phyloP scores from a whole-genome alignment of 139 green algal genomes.

The Haematococcus sp. region DNA sequence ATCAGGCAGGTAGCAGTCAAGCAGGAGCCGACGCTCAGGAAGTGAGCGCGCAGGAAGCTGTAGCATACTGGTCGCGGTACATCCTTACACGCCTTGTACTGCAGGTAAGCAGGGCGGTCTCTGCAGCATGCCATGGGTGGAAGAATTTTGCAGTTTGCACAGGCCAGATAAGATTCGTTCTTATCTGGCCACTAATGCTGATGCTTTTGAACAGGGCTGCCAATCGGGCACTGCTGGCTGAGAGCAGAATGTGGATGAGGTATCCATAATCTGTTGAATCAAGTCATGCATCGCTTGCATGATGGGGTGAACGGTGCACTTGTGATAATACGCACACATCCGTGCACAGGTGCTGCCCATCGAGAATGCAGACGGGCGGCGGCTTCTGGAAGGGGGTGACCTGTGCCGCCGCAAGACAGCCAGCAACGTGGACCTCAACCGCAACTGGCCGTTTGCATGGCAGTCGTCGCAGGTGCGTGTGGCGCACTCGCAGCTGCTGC shows the following conservation, averaged over 20 bases:
- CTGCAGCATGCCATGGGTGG: neutral
- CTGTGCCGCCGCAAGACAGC: slow-evolving; percentile 53
- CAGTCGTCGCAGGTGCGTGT: slow-evolving; percentile 14
- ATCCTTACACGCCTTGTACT: neutral
- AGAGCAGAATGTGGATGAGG: no score
- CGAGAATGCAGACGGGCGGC: slow-evolving; percentile 44
- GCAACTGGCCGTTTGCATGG: slow-evolving; percentile 60
- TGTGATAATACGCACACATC: neutral
- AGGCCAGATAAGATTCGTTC: no score
- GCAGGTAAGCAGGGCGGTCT: neutral
- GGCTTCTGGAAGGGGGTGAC: slow-evolving; percentile 40
- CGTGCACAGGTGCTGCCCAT: slow-evolving; percentile 42
- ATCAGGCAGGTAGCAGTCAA: neutral
- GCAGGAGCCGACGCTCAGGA: neutral
- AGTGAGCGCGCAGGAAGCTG: neutral
- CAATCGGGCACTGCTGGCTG: no score
- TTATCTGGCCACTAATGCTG: no score
- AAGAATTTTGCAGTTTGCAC: no score
- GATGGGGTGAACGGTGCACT: no score
- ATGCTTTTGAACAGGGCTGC: no score
- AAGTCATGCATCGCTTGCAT: neutral
- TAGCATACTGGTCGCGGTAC: neutral
- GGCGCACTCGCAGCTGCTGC: no score
- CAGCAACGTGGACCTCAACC: slow-evolving; percentile 58
- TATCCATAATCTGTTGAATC: neutral